A percentile compares a stretch with the other conserved stretches of the same genome.
Conservation (phyloP, 1,139 yeast species). For the Sugiyamaella sp. region DNA sequence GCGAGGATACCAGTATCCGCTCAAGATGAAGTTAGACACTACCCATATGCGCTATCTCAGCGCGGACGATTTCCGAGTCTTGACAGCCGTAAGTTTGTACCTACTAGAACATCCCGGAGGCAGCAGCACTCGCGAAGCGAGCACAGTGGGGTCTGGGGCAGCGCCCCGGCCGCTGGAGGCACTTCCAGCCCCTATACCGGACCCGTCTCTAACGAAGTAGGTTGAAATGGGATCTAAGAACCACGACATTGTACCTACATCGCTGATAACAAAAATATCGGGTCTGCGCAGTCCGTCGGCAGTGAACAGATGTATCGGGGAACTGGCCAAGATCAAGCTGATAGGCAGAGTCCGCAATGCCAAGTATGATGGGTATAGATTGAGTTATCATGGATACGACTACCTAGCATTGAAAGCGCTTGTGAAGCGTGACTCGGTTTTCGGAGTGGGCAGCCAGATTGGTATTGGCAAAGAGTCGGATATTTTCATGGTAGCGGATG, state of each 20-base stretch:
- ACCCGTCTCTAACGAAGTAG: constrained; percentile 19
- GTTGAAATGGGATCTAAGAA: constrained; percentile 84
- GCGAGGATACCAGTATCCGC: too few species aligned
- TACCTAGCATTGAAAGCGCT: constrained; percentile 85
- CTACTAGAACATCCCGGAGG: too few species aligned
- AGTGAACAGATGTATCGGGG: constrained; percentile 77
- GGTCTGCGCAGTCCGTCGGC: constrained; percentile 77
- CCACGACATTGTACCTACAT: constrained; percentile 94
- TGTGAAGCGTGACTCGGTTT: constrained; percentile 67
- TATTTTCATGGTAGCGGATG: constrained; percentile 82
- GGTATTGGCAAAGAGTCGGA: constrained; percentile 99
- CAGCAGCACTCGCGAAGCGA: too few species aligned
- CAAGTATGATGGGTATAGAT: constrained; percentile 82
- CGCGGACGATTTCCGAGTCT: constrained; percentile 84
- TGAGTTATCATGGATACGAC: constrained; percentile 89
- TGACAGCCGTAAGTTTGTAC: constrained; percentile 72
- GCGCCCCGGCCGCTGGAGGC: constrained; percentile 4
- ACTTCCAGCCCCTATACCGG: background rate
- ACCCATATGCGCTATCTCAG: constrained; percentile 92
- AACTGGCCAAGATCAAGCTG: constrained; percentile 82
- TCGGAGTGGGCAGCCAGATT: constrained; percentile 82
- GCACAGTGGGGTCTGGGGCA: too few species aligned
- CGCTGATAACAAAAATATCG: constrained; percentile 76
- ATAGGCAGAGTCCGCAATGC: constrained; percentile 78
- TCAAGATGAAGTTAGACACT: constrained; percentile 85